These are phyloP conservation scores for Candida sonorensis DNA, from an alignment of 805 yeast genomes.

Conservation along the genomic window DNA sequence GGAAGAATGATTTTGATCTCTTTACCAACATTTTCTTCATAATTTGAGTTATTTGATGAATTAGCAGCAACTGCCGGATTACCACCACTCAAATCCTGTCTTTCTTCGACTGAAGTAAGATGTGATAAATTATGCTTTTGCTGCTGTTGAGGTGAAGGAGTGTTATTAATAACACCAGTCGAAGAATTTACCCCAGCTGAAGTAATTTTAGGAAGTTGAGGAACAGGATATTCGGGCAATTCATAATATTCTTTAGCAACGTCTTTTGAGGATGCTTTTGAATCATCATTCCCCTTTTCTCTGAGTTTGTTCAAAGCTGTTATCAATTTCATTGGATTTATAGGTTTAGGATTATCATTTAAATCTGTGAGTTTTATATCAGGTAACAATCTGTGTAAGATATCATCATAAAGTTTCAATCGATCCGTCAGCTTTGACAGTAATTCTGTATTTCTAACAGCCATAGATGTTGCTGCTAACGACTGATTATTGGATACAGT, in stretches of 20 bases:
- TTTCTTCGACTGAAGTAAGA: conserved; percentile 13
- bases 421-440: conserved; percentile 26
- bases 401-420: conserved; percentile 27
- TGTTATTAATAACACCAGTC: neutral
- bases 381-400: conserved; percentile 25
- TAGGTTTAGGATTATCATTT: conserved; percentile 26
- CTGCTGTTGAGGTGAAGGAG: conserved; percentile 2
- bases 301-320: conserved; percentile 23
- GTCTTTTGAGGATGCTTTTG: conserved; percentile 12
- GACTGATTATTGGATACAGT: conserved; percentile 1
- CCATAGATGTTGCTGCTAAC: conserved; percentile 13
- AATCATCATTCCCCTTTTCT: conserved; percentile 14
- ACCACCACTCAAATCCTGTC: conserved; percentile 9
- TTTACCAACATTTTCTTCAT: conserved; percentile 31
- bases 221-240: conserved; percentile 27
- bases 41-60: conserved; percentile 32
- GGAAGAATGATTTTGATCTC: conserved; percentile 70
- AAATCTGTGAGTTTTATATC: conserved; percentile 26
- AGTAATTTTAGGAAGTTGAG: conserved; percentile 18
- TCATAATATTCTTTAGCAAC: conserved; percentile 22
- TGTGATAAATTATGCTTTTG: neutral
- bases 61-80: no score
- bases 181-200: conserved; percentile 10
- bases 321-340: conserved; percentile 27
- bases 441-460: conserved; percentile 16